A percentile compares a stretch with the other conserved stretches of the same genome.
Conservation (phyloP, 2,329 filamentous ascomycete species). For the Fusarium sp. region DNA sequence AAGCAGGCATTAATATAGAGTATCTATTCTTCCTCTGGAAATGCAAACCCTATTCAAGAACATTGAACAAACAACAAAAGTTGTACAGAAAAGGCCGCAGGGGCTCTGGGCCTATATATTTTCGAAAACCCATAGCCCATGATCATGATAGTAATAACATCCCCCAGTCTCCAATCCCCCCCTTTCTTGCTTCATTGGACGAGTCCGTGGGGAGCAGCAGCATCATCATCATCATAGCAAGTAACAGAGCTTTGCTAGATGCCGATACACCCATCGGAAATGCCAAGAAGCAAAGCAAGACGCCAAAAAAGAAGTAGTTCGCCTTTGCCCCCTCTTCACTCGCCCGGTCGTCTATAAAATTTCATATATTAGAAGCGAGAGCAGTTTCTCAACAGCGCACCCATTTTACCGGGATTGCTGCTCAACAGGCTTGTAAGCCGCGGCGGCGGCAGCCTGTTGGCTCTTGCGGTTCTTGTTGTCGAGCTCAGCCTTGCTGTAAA, state of each 20-base stretch:
- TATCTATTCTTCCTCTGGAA: conserved; percentile 38
- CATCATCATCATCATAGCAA: too few species aligned
- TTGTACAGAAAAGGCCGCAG: conserved; percentile 38
- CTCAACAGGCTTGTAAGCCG: conserved; percentile 54
- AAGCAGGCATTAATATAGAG: conserved; percentile 24
- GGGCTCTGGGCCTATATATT: conserved; percentile 34
- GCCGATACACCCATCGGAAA: conserved; percentile 16
- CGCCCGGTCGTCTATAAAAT: conserved; percentile 44
- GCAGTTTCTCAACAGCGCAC: conserved; percentile 19
- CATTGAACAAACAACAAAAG: conserved; percentile 34
- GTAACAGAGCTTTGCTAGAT: conserved; percentile 32
- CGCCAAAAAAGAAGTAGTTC: conserved; percentile 37
- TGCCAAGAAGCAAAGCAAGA: conserved; percentile 29
- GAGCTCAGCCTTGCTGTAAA: conserved; percentile 70
- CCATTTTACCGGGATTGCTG: conserved; percentile 48
- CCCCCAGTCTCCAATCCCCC: conserved; percentile 31
- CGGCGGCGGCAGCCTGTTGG: conserved; percentile 48
- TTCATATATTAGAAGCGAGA: conserved; percentile 46
- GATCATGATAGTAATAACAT: conserved; percentile 45
- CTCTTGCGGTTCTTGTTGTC: conserved; percentile 57
- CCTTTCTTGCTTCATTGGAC: conserved; percentile 18
- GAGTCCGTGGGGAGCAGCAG: conserved; percentile 21
- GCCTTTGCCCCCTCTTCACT: conserved; percentile 28
- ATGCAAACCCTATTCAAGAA: conserved; percentile 46
- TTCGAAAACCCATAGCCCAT: conserved; percentile 46